Evolutionary conservation across 2,329 filamentous ascomycete species (phyloP), one percentile per base, ranked within the genome.

Genomic region (Verticillium alfalfae): DNA sequence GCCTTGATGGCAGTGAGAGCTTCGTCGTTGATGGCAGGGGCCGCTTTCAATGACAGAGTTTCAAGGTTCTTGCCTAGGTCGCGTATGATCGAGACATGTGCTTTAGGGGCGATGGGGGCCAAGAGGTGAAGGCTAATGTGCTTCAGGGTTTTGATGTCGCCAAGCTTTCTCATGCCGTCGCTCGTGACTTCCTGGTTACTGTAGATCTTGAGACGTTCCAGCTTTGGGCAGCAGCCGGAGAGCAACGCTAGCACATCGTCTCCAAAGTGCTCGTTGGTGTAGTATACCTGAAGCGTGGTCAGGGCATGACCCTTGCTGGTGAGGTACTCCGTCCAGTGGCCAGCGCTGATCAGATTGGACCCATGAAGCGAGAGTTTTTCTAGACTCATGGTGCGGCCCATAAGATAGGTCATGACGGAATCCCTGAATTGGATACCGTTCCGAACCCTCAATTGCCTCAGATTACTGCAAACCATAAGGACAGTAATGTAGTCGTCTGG

Each of bases 381-480:
- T n/a, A 97, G 79, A 9, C 83, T 75, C 58, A 86, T 84, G 58
- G 90, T 83, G 57, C 91, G 90, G 61, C 87, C 87, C 22, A 91
- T 79, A 69, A 97, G 84, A 72, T 94, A 97, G 59, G 92, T 85
- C 74, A 97, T 83, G 52, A 93, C 90, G 45, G 82, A 81, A 69
- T 97, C 90, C 74, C 96, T 97, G 80, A 97, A 89, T 70, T 97
- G 93, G 58, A 95, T 91, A n/a, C 89, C 92, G 69, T 93, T 94
- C 57, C 90, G 87, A 12, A 96, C 78, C 66, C 92, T 90, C 61
- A 97, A 81, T 54, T 83, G 83, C 68, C 86, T 86, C 60, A 97
- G 78, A 6, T 81, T 81, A 0, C 91, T 87, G 62, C 90, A 88
- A 2, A 87, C 82, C 59, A 92, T 89, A 65, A 97, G 93, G 52